A percentile compares a stretch with the other conserved stretches of the same genome.
These are phyloP conservation scores for Rosa lucieae DNA, from an alignment of 306 rosid species.

Conservation along the genomic window DNA sequence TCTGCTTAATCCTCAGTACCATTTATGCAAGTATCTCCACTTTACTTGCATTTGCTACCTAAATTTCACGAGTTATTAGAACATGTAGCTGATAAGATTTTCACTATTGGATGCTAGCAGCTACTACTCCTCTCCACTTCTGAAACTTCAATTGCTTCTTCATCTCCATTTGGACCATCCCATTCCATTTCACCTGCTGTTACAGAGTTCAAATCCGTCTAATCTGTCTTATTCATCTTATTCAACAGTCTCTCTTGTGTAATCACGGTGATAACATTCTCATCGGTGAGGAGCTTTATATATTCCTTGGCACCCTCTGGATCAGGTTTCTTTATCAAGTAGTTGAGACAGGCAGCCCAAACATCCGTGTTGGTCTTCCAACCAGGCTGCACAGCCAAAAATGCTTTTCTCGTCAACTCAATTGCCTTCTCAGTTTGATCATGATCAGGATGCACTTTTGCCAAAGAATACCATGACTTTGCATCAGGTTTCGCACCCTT, in stretches of 20 bases:
- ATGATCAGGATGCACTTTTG: slow-evolving; percentile 4
- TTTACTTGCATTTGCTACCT: background rate
- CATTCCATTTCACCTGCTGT: slow-evolving; percentile 1
- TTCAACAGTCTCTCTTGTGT: slow-evolving; percentile 14
- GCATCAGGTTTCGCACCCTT: slow-evolving; percentile 11
- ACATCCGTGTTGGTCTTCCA: slow-evolving; percentile 19
- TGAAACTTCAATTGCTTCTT: slow-evolving; percentile 12
- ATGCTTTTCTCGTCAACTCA: slow-evolving; percentile 21
- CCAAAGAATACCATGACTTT: slow-evolving; percentile 14
- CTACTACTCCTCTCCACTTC: background rate
- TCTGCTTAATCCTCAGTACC: too few relatives aligned
- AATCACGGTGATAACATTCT: slow-evolving; percentile 2
- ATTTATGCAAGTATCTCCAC: background rate
- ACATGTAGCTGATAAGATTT: background rate
- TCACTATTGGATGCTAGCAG: background rate
- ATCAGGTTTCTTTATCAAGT: slow-evolving; percentile 25
- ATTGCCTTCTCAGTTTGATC: slow-evolving; percentile 18
- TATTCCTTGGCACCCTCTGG: slow-evolving; percentile 21
- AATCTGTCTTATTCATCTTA: background rate
- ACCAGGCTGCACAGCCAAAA: background rate
- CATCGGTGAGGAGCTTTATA: slow-evolving; percentile 10
- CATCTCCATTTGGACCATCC: background rate
- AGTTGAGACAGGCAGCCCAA: slow-evolving; percentile 19
- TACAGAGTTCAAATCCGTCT: slow-evolving; percentile 3
- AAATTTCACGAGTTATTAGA: background rate